Evolutionary conservation across 495 filamentous ascomycete species (phyloP), one percentile per base, ranked within the genome.

Genomic region (Melanomma pulvis-pyrius): DNA sequence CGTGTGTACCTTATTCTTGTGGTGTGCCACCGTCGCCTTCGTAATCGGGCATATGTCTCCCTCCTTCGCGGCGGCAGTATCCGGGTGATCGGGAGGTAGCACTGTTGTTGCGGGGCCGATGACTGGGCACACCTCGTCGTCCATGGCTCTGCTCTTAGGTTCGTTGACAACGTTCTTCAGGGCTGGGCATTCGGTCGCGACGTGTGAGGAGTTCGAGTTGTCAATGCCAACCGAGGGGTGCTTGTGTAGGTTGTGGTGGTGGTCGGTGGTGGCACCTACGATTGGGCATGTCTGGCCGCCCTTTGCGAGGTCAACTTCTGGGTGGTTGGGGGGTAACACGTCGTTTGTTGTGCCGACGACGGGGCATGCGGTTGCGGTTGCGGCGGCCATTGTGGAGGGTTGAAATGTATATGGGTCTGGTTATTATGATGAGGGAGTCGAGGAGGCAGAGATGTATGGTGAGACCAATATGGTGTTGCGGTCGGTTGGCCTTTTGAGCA

Each of bases 41-140:
- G 67, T 69, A 39, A 69, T 51, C 1, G 67, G 67, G 36, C 67
- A 69, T 17, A 65, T 55, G 21, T 64, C 67, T n/a, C 61, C 67
- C 47, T 64, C 60, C 55, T 59, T 61, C 34, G 60, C 61, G 9
- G 32, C 30, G 13, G 50, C 25, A 4, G 52, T 62, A 26, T 55
- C 49, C 15, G 67, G 67, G 29, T 69, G 67, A 32, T 64, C 54
- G 9, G 67, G 67, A 6, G 67, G 67, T n/a, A 69, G 67, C 6
- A 69, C 53, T 0, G 67, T 69, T 2, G 67, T 69, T 8, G 67
- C 67, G 34, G 67, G 53, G 8, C 67, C 67, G 21, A 69, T 53
- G 24, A 69, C 67, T n/a, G 67, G 67, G 50, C 67, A 69, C 0
- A 69, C 49, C 13, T 69, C 55, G 30, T 69, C 67, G 56, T 69